phyloP scores from a whole-genome alignment of 1,284 basidiomycete species.

The Sphagnurus paluster region DNA sequence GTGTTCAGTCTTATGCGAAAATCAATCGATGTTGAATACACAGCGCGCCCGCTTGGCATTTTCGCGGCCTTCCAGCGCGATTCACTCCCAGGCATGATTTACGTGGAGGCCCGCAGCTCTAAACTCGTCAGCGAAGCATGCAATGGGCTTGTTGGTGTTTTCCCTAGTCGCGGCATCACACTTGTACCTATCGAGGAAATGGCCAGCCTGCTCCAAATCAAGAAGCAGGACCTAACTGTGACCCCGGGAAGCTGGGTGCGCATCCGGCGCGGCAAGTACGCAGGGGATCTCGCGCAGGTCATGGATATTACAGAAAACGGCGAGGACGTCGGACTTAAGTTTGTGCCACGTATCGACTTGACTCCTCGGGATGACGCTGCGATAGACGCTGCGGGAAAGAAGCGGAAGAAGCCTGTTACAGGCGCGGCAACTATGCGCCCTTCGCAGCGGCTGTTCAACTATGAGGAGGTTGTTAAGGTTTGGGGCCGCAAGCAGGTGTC shows the following conservation, averaged over 20 bases:
- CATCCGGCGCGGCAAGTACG: conserved; percentile 91
- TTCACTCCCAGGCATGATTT: conserved; percentile 93
- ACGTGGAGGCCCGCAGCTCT: conserved; percentile 90
- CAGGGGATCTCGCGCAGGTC: conserved; percentile 94
- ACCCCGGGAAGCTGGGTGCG: conserved; percentile 94
- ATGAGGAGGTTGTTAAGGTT: conserved; percentile 88
- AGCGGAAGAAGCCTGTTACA: conserved; percentile 66
- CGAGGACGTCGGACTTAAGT: conserved; percentile 91
- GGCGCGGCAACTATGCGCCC: conserved; percentile 69
- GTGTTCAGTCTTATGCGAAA: conserved; percentile 96
- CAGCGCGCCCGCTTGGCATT: conserved; percentile 79
- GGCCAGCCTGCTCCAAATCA: conserved; percentile 94
- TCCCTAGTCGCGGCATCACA: conserved; percentile 76
- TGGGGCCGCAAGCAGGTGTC: conserved; percentile 80
- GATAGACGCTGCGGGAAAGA: conserved; percentile 53
- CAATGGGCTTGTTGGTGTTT: conserved; percentile 91
- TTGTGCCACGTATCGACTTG: conserved; percentile 96
- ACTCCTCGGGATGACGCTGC: conserved; percentile 81
- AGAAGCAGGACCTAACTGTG: conserved; percentile 89
- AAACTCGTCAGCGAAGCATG: conserved; percentile 87
- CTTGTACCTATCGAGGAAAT: conserved; percentile 98
- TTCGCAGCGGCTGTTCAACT: conserved; percentile 91
- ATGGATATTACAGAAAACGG: conserved; percentile 93
- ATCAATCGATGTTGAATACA: conserved; percentile 78
- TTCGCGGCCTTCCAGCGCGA: conserved; percentile 95